Conservation (phyloP, 2,329 filamentous ascomycete species). For the Dendryphion nanum region DNA sequence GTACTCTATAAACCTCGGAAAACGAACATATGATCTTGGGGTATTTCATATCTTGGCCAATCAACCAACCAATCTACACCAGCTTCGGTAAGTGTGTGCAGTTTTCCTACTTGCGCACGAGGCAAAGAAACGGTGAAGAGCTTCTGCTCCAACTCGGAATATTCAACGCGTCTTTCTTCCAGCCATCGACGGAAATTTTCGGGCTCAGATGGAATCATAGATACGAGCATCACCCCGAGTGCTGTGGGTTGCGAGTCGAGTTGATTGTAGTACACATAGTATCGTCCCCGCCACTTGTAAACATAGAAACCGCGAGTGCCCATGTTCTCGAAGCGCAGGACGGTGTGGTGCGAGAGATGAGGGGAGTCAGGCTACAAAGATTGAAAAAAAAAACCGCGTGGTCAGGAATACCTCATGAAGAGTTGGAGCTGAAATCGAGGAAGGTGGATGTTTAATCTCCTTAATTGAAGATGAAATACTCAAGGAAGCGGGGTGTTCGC, state of each 20-base stretch:
- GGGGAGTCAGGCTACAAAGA: no score
- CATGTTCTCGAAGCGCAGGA: slow-evolving; percentile 3
- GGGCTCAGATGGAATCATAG: neutral
- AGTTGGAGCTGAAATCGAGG: no score
- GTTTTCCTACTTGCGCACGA: neutral
- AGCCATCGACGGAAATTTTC: neutral
- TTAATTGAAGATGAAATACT: no score
- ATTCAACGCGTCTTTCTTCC: neutral
- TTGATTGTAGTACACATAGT: slow-evolving; percentile 7
- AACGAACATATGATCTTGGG: neutral
- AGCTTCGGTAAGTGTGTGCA: neutral
- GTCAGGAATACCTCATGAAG: no score
- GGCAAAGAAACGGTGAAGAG: neutral
- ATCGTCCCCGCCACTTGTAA: slow-evolving; percentile 2
- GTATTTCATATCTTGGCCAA: neutral
- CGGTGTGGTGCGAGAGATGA: no score
- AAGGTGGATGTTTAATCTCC: no score
- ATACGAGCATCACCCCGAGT: neutral
- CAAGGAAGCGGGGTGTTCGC: no score
- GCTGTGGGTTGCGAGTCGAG: neutral
- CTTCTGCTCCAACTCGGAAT: neutral
- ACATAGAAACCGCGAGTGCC: slow-evolving; percentile 4
- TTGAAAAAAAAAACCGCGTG: no score
- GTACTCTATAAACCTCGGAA: no score
- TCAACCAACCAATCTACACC: neutral